Evolutionary conservation across 2,329 filamentous ascomycete genomes (phyloP).

Genomic region (Trichoderma simmonsii): DNA sequence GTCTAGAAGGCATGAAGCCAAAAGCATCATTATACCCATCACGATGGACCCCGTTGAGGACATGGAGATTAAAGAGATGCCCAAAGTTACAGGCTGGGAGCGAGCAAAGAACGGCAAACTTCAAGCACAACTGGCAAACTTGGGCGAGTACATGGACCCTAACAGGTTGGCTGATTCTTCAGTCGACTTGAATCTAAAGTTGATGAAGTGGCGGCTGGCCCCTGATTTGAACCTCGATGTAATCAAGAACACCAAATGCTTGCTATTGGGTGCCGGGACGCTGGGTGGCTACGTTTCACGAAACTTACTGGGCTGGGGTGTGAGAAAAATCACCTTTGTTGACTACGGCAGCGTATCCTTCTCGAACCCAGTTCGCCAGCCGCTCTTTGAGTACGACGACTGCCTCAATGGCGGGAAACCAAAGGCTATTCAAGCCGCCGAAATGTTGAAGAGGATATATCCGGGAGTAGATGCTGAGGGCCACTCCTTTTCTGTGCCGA

Average conservation of each 20-base stretch:
- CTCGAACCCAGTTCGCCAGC: conserved; percentile 93
- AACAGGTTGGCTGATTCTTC: conserved; percentile 83
- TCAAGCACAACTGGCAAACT: conserved; percentile 71
- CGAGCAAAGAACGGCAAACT: conserved; percentile 76
- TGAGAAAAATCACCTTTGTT: conserved; percentile 91
- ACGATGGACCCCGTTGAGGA: conserved; percentile 50
- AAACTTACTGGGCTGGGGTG: conserved; percentile 92
- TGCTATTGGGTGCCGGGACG: conserved; percentile 88
- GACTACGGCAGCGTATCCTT: conserved; percentile 93
- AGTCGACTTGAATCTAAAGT: conserved; percentile 91
- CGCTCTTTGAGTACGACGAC: conserved; percentile 86
- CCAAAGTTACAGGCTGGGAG: conserved; percentile 95
- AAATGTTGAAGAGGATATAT: conserved; percentile 80
- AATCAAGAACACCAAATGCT: conserved; percentile 85
- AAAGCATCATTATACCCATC: conserved; percentile 73
- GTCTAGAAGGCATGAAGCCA: conserved; percentile 70
- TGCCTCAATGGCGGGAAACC: conserved; percentile 79
- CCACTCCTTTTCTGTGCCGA: conserved; percentile 81
- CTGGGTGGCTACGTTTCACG: conserved; percentile 91
- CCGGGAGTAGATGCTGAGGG: conserved; percentile 82
- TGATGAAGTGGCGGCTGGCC: conserved; percentile 98
- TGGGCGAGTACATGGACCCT: conserved; percentile 93
- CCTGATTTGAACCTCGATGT: conserved; percentile 82
- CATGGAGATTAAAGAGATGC: conserved; percentile 56
- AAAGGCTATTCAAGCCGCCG: conserved; percentile 79